These are phyloP conservation scores for Plasmodium yoelii DNA, from an alignment of 169 alveolate genomes.

Conservation along the genomic window DNA sequence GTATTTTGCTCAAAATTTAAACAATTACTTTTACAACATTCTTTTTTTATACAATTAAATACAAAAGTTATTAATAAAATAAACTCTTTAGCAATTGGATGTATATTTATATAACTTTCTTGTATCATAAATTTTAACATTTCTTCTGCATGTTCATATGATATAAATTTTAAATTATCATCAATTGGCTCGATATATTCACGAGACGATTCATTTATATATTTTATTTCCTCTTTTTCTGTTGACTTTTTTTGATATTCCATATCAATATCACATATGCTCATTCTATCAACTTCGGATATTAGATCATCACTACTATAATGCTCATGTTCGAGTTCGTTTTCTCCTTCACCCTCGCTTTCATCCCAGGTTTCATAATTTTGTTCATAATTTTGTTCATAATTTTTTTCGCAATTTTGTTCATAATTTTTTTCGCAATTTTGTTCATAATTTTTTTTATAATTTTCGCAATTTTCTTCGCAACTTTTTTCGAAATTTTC, in stretches of 20 bases:
- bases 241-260: background rate
- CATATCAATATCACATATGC: background rate
- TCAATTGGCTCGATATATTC: background rate
- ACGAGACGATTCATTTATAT: background rate
- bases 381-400: background rate
- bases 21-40: background rate
- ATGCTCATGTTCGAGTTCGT: constrained; percentile 47
- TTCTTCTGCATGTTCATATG: constrained; percentile 28
- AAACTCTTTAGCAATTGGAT: constrained; percentile 57
- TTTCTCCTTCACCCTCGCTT: background rate
- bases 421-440: too few relatives aligned
- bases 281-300: constrained; percentile 27
- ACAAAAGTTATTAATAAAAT: constrained; percentile 25
- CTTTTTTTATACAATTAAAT: constrained; percentile 28
- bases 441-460: too few relatives aligned
- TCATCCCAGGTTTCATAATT: background rate
- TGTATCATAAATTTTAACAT: constrained; percentile 12
- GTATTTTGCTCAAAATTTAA: background rate
- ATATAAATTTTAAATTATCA: constrained; percentile 4
- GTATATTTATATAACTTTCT: constrained; percentile 5
- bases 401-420: background rate
- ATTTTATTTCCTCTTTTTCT: background rate
- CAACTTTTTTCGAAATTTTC: background rate
- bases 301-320: constrained; percentile 59
- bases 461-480: too few relatives aligned